Percentiles rank a stretch among this genome's conserved stretches.
Conservation (phyloP, 2,329 filamentous ascomycete genomes). For the Microdochium trichocladiopsis region DNA sequence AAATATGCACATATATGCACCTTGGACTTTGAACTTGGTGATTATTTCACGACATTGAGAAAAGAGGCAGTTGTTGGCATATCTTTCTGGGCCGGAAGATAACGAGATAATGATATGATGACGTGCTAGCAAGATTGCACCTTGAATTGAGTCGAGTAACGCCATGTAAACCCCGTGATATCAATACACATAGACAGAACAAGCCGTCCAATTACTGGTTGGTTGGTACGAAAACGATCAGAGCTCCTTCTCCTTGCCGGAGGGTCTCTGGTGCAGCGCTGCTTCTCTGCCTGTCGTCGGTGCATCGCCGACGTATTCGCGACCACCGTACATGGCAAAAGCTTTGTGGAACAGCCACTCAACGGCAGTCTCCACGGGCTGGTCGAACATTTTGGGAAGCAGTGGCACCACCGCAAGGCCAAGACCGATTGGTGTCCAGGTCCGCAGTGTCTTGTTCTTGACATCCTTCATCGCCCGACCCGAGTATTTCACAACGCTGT, state of each 20-base stretch:
- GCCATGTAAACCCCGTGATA: too few species aligned
- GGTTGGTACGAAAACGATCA: too few species aligned
- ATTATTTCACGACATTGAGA: too few species aligned
- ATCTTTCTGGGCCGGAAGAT: too few species aligned
- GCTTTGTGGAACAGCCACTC: constrained; percentile 85
- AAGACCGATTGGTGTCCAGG: constrained; percentile 86
- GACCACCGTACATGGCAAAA: constrained; percentile 66
- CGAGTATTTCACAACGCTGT: constrained; percentile 85
- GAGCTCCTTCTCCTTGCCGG: constrained; percentile 30
- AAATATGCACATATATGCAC: too few species aligned
- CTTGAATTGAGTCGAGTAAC: too few species aligned
- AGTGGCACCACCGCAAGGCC: constrained; percentile 73
- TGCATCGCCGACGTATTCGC: constrained; percentile 45
- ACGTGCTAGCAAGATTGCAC: too few species aligned
- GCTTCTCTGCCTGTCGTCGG: constrained; percentile 47
- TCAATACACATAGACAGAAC: not conserved
- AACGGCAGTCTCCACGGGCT: constrained; percentile 86
- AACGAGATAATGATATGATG: too few species aligned
- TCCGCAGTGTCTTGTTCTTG: constrained; percentile 69
- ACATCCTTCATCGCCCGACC: constrained; percentile 76
- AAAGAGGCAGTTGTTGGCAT: too few species aligned
- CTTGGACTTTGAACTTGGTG: too few species aligned
- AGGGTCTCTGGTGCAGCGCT: constrained; percentile 33
- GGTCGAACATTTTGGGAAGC: constrained; percentile 77
- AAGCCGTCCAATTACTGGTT: not conserved